Base-by-base conservation (phyloP, 148 eudicot genomes). In the Mesembryanthemum crystallinum region DNA sequence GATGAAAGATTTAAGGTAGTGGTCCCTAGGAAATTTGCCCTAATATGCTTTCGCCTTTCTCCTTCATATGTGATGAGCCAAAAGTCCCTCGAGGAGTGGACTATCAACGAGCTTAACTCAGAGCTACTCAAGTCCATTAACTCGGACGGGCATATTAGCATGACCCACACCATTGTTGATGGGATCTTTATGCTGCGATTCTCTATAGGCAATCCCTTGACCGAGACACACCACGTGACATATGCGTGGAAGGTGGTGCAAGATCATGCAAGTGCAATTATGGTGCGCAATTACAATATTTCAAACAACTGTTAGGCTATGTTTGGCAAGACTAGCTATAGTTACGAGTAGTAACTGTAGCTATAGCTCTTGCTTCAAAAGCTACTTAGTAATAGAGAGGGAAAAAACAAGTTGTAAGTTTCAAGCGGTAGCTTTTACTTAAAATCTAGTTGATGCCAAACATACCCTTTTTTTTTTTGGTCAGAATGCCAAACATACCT, bases 161-260 rank as follows among this genome's bases (percentile, higher is more conserved):
- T 75, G 78, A 75, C 27, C 11, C 78, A 75, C 20, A 23, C 72
- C 8, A 1, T 67, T 3, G 71, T 55, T 8, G 72, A 59, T 15
- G 73, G 66, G 5, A 57, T 45, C 1, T 76, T 24, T 28, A 5
- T 60, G 66, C n/a, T 76, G 24, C 54, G 73, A 8, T 76, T 69
- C 45, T 66, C 73, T 8, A 51, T 76, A 0, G 78, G 78, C 7
- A 37, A 39, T 21, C 57, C 66, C 29, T 27, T 76, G 8, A 76
- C 78, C 0, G 43, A 58, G 15, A 28, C 15, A 11, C 52, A 20
- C 45, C 78, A 76, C 55, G 72, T 76, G 25, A 28, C 25, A 7
- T 39, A 10, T 21, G 73, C 72, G 8, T 76, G 79, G 73, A 58
- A 60, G 18, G 39, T 55, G 35, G 33, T 76, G 12, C 79, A 76